These are phyloP conservation scores for Achlya hypogyna DNA, from an alignment of 352 stramenopile genomes.

Conservation along the genomic window DNA sequence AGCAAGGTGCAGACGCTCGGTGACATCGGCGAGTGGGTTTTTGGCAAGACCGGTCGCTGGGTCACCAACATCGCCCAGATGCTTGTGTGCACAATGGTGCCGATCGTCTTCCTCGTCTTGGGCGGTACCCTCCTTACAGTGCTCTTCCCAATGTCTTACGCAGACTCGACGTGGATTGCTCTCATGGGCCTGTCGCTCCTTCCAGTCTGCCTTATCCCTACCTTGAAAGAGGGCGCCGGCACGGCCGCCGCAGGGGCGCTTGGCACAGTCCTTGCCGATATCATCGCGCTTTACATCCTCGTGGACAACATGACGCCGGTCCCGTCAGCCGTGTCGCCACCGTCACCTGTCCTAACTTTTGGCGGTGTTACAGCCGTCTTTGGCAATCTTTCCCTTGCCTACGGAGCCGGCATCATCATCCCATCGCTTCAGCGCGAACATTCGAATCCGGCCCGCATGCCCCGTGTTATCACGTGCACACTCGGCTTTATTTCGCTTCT, in stretches of 20 bases:
- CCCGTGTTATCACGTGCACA: conserved; percentile 10
- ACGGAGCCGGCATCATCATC: conserved; percentile 16
- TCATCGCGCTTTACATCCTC: conserved; percentile 7
- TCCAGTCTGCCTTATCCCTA: conserved; percentile 15
- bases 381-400: conserved; percentile 17
- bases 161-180: not conserved
- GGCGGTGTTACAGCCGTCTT: not conserved
- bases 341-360: conserved; percentile 28
- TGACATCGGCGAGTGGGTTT: conserved; percentile 8
- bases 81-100: too few relatives aligned
- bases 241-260: not conserved
- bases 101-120: conserved; percentile 18
- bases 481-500: conserved; percentile 8
- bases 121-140: not conserved
- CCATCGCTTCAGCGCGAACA: conserved; percentile 12
- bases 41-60: conserved; percentile 6
- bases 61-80: not conserved
- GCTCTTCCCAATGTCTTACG: conserved; percentile 5
- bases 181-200: conserved; percentile 8
- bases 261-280: conserved; percentile 13
- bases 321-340: not conserved
- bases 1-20: conserved; percentile 5
- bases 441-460: conserved; percentile 2
- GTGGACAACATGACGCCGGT: not conserved
- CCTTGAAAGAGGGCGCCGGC: conserved; percentile 8